Evolutionary conservation across 1,284 basidiomycete genomes (phyloP), one percentile per base, ranked within the genome.

Genomic region (Xerocomus nothofagi): DNA sequence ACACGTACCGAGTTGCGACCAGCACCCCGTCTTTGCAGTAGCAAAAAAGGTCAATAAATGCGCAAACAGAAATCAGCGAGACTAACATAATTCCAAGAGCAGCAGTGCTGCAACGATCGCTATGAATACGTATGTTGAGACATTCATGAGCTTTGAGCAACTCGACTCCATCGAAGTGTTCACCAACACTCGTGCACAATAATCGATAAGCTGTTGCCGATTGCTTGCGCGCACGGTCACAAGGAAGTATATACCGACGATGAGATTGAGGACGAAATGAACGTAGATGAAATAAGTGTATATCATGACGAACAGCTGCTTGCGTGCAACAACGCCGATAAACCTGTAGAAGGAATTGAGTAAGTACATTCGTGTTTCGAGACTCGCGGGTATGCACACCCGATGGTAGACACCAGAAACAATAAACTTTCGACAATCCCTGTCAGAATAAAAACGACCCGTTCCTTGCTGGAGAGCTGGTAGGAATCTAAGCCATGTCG

Each of bases 1-100:
- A 76, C 36, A 79, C 66, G 59, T 86, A 86, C 14, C 83, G 78
- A 15, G 81, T 77, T 9, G 78, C 77, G 39, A 85, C 73, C 47
- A 86, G 60, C 9, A 73, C 72, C 33, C 77, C 78, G 55, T 84
- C 84, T 86, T 51, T 9, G 20, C 21, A 27, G 31, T 5, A 21
- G 30, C n/a, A 24, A 17, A 3, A 21, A 31, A 6, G 4, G 40
- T 41, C 31, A 53, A 42, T 24, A 36, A 44, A 34, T 44, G 26
- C n/a, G 38, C 30, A 20, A 20, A 14, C 38, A 39, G 11, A 24
- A 30, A n/a, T 33, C 36, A 23, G 6, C 7, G 18, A 44, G 14
- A 71, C 80, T 56, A 57, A 82, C 81, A 84, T 12, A 80, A 51
- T 60, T 86, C 77, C 29, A 78, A 60, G 21, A 79, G 49, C 20